phyloP scores from a whole-genome alignment of 176 grass and related monocot genomes.

The Thinopyrum elongatum region DNA sequence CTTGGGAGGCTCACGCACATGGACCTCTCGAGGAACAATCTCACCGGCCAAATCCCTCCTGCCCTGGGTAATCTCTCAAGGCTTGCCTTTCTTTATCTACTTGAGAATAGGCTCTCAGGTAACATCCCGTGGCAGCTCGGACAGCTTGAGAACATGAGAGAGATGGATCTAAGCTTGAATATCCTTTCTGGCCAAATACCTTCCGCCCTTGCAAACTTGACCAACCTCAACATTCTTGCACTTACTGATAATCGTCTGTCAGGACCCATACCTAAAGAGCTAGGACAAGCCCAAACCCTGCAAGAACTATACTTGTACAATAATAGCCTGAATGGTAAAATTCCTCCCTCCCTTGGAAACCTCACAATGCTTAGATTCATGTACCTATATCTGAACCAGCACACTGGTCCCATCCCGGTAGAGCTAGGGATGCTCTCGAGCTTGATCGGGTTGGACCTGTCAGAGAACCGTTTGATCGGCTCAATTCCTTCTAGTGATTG shows the following conservation, averaged over 20 bases:
- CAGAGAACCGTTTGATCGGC: neutral
- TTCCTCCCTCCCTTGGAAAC: neutral
- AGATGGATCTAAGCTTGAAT: neutral
- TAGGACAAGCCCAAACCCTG: neutral
- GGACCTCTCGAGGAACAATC: slow-evolving; percentile 1
- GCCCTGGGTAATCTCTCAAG: neutral
- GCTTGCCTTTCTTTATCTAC: neutral
- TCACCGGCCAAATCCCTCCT: slow-evolving; percentile 27
- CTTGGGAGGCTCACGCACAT: slow-evolving; percentile 1
- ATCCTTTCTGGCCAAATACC: neutral
- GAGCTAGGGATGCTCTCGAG: slow-evolving; percentile 1
- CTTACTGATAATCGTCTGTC: slow-evolving; percentile 7
- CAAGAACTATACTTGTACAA: neutral
- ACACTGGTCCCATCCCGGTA: neutral
- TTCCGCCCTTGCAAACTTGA: slow-evolving; percentile 25
- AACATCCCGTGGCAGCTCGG: neutral
- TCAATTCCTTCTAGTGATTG: neutral
- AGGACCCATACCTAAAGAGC: slow-evolving; percentile 19
- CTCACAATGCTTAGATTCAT: neutral
- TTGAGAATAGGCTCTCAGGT: neutral
- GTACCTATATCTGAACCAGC: neutral
- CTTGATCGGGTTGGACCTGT: neutral
- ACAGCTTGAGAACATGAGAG: neutral
- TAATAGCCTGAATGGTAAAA: neutral
- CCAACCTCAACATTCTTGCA: neutral